Evolutionary conservation across 1,284 basidiomycete genomes (phyloP).

Genomic region (Blastosporella zonata): DNA sequence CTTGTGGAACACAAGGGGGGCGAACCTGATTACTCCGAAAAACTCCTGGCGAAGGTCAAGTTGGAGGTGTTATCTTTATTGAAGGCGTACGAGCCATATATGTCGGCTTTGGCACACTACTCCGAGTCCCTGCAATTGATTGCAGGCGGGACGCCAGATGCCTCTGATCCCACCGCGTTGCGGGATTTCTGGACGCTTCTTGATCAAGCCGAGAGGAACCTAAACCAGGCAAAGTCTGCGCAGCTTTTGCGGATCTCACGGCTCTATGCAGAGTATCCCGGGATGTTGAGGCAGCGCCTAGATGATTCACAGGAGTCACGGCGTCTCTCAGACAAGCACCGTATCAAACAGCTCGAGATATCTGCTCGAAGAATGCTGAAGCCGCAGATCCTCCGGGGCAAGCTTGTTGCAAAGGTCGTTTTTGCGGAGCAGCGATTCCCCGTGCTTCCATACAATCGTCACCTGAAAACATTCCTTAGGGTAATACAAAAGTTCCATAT

Average conservation of each 20-base stretch:
- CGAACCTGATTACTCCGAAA: background rate
- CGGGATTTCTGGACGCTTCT: slow-evolving; percentile 13
- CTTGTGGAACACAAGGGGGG: background rate
- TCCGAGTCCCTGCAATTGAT: background rate
- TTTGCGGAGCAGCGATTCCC: slow-evolving; percentile 19
- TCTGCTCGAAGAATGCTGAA: slow-evolving; percentile 15
- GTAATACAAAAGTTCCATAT: slow-evolving; percentile 18
- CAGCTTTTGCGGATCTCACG: slow-evolving; percentile 23
- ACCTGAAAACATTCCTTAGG: slow-evolving; percentile 21
- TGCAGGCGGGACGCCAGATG: slow-evolving; percentile 2
- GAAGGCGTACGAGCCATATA: slow-evolving; percentile 2
- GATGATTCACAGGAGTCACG: slow-evolving; percentile 20
- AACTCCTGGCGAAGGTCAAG: slow-evolving; percentile 2
- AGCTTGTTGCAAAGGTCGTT: slow-evolving; percentile 14
- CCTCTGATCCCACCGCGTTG: slow-evolving; percentile 5
- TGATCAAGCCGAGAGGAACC: slow-evolving; percentile 15
- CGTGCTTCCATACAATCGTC: slow-evolving; percentile 23
- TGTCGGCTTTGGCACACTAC: slow-evolving; percentile 1
- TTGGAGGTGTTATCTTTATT: background rate
- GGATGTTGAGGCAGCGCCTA: slow-evolving; percentile 13
- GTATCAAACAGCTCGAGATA: slow-evolving; percentile 11
- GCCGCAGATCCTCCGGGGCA: slow-evolving; percentile 11
- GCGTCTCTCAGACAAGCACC: slow-evolving; percentile 17
- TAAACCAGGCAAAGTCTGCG: slow-evolving; percentile 18
- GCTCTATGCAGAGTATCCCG: slow-evolving; percentile 19